These are phyloP conservation scores for Colletotrichum chrysophilum DNA, from an alignment of 2,329 filamentous ascomycete genomes.

Conservation along the genomic window DNA sequence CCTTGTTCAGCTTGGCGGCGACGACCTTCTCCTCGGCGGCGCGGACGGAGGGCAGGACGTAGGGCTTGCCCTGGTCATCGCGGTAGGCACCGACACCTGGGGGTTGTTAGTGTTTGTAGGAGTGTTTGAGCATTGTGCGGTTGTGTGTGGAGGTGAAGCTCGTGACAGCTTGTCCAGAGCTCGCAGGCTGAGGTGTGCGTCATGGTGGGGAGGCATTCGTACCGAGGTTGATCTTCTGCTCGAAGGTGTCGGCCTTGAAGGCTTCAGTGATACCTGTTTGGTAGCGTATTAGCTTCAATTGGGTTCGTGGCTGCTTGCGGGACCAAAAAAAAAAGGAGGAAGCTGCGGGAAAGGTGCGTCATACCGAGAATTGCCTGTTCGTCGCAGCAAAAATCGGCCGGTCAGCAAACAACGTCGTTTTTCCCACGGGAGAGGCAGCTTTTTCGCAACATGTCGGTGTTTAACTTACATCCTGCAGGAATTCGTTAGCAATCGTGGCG, in stretches of 20 bases:
- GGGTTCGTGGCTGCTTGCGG: background rate
- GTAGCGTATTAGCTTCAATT: conserved; percentile 26
- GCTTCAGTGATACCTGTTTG: conserved; percentile 87
- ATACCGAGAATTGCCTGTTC: conserved; percentile 77
- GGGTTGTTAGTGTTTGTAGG: background rate
- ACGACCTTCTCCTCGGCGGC: conserved; percentile 89
- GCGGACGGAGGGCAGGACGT: conserved; percentile 92
- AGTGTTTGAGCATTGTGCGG: background rate
- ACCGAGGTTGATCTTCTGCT: conserved; percentile 98
- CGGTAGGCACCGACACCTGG: conserved; percentile 95
- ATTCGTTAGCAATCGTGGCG: conserved; percentile 35
- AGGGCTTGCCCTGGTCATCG: conserved; percentile 97
- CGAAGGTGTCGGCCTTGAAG: conserved; percentile 94
- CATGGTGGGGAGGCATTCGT: conserved; percentile 34
- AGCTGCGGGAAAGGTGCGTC: conserved; percentile 31
- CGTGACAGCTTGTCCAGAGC: background rate
- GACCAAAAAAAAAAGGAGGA: background rate
- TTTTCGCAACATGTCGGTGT: background rate
- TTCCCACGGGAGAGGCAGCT: background rate
- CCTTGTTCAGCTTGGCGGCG: conserved; percentile 83
- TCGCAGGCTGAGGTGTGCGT: background rate
- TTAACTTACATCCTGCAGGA: conserved; percentile 42
- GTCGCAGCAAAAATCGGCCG: conserved; percentile 22
- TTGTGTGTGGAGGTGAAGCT: background rate
- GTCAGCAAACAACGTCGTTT: conserved; percentile 20